A percentile compares a stretch with the other conserved stretches of the same genome.
phyloP scores from a whole-genome alignment of 441 rosid species.

The Brassica balearica region DNA sequence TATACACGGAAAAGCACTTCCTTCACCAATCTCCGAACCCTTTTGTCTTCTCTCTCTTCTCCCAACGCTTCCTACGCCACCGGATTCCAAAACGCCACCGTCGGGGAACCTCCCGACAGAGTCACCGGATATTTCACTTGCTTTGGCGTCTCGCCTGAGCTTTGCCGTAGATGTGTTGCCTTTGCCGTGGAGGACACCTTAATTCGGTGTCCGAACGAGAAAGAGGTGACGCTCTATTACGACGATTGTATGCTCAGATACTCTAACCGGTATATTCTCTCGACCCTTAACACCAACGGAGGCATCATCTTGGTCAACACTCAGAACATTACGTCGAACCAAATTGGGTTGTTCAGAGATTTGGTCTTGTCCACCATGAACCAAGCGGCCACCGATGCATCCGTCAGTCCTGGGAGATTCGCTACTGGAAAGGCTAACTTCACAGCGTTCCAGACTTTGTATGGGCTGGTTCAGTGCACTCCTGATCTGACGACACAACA shows the following conservation, averaged over 20 bases:
- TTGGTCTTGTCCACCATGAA: neutral
- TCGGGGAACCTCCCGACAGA: neutral
- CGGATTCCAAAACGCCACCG: neutral
- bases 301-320: neutral
- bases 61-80: neutral
- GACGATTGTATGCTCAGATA: neutral
- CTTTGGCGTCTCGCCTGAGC: neutral
- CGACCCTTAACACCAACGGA: neutral
- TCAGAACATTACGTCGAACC: neutral
- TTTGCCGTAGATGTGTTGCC: neutral
- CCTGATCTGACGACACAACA: slow-evolving; percentile 12
- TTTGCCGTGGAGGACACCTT: neutral
- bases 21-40: too few relatives aligned
- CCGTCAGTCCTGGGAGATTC: neutral
- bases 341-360: neutral
- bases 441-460: neutral
- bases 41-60: neutral
- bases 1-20: too few relatives aligned
- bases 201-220: neutral
- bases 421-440: neutral
- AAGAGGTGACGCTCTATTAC: neutral
- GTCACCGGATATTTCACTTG: neutral
- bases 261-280: neutral
- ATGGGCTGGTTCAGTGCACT: slow-evolving; percentile 17
- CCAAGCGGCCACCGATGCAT: neutral